Evolutionary conservation across 306 rosid genomes (phyloP), one percentile per base, ranked within the genome.

Genomic region (Ormosia semicastrata): DNA sequence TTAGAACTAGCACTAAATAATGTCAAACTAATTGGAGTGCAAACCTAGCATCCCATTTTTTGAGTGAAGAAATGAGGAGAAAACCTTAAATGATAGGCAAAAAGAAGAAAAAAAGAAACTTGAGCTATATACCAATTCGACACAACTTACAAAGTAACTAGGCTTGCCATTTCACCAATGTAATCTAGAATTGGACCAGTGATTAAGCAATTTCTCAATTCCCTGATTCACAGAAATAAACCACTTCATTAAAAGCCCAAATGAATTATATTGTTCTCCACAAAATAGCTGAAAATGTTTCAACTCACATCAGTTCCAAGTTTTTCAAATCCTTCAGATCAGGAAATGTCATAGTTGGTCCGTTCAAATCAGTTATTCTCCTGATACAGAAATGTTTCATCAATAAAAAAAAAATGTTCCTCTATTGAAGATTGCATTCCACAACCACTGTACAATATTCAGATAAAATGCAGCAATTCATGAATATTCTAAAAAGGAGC

Each of bases 331-430:
- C 76, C 83, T 64, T 15, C 83, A 94, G 64, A 81, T 90, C 37
- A 40, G 97, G 98, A 63, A 94, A 91, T 39, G 58, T 11, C 46
- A 85, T 89, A n/a, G 76, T 54, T 36, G 90, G 63, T 76, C 87
- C 97, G 17, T 32, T 83, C 90, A 94, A 89, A 87, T 94, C 98
- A 9, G 91, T 76, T 83, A 94, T 90, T 83, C 86, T 89, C 94
- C 98, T 94, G 91, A 80, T 13, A 82, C 53, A 78, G 46, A 58
- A 29, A 71, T 29, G 34, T 46, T 76, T 77, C 70, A 74, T 87
- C 67, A 63, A 63, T 60, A 2, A 70, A 59, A 73, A 53, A 36
- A 46, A 62, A 62, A 30, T 78, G 11, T 46, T 18, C 46, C 67
- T 4, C 76, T 17, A 3, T 18, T 39, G 34, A 18, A 67, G 59